A percentile compares a stretch with the other conserved stretches of the same genome.
These are phyloP conservation scores for Tritrichomonas foetus DNA, from an alignment of 208 protist genomes.

Conservation along the genomic window DNA sequence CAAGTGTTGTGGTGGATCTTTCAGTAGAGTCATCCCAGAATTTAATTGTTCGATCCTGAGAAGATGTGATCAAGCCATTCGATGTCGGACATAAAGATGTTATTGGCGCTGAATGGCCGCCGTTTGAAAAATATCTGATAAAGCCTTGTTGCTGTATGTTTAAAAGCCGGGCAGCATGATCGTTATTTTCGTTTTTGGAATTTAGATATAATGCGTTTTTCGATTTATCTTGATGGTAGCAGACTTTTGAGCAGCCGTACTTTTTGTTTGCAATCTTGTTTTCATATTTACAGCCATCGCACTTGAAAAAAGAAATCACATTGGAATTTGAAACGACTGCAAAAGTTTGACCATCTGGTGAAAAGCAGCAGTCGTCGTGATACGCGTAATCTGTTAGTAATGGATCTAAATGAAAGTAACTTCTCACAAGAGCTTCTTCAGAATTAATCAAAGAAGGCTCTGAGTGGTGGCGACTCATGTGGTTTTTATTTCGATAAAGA, in stretches of 20 bases:
- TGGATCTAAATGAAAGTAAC: not conserved
- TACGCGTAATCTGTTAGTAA: not conserved
- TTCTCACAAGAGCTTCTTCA: not conserved
- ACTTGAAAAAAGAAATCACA: not conserved
- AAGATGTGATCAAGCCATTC: not conserved
- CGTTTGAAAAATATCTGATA: not conserved
- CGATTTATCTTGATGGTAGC: not conserved
- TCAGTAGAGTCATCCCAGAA: conserved; percentile 23
- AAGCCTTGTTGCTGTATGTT: not conserved
- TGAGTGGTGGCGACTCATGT: too few species aligned
- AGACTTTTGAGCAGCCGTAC: not conserved
- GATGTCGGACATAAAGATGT: not conserved
- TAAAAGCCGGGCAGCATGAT: not conserved
- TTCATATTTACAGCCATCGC: not conserved
- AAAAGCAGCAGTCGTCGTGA: not conserved
- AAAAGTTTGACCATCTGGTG: not conserved
- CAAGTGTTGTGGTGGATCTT: not conserved
- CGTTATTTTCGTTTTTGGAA: not conserved
- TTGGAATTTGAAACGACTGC: not conserved
- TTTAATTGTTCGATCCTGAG: not conserved
- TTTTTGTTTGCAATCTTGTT: not conserved
- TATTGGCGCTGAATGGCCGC: not conserved
- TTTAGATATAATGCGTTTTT: not conserved
- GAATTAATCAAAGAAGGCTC: too few species aligned
- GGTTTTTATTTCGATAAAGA: too few species aligned